These are phyloP conservation scores for Cladophialophora psammophila DNA, from an alignment of 2,329 filamentous ascomycete genomes.

Conservation along the genomic window DNA sequence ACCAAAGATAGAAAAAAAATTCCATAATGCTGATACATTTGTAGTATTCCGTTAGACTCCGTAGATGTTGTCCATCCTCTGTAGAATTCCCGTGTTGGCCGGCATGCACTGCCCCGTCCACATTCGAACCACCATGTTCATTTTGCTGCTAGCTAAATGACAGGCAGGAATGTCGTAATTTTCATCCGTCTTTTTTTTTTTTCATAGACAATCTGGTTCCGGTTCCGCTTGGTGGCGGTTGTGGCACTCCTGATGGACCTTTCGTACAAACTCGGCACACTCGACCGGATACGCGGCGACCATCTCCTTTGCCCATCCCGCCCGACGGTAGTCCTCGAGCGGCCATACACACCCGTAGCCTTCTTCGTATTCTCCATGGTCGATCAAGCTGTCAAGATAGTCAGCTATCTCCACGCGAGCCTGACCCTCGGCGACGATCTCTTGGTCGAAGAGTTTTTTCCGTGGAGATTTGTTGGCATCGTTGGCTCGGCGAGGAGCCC, in stretches of 20 bases:
- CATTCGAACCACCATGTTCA: background rate
- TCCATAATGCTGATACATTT: background rate
- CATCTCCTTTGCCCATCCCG: conserved; percentile 31
- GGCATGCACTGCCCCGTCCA: too few relatives aligned
- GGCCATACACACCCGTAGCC: conserved; percentile 30
- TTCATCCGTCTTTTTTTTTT: background rate
- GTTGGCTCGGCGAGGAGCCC: background rate
- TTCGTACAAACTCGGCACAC: conserved; percentile 21
- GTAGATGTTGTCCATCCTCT: too few relatives aligned
- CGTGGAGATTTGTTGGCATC: conserved; percentile 4
- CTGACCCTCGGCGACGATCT: conserved; percentile 48
- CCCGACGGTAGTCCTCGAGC: conserved; percentile 28
- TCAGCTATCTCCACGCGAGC: conserved; percentile 63
- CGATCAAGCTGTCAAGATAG: conserved; percentile 53
- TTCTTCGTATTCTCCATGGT: conserved; percentile 25
- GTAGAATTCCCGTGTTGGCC: too few relatives aligned
- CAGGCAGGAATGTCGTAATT: background rate
- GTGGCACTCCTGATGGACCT: conserved; percentile 15
- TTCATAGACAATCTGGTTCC: conserved; percentile 1
- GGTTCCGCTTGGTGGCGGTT: background rate
- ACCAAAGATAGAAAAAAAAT: background rate
- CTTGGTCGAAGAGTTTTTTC: conserved; percentile 26
- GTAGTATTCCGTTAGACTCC: too few relatives aligned
- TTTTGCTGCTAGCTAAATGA: background rate
- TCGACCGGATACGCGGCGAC: conserved; percentile 26